These are phyloP conservation scores for Neurospora sp. DNA, from an alignment of 495 filamentous ascomycete genomes.

Conservation along the genomic window DNA sequence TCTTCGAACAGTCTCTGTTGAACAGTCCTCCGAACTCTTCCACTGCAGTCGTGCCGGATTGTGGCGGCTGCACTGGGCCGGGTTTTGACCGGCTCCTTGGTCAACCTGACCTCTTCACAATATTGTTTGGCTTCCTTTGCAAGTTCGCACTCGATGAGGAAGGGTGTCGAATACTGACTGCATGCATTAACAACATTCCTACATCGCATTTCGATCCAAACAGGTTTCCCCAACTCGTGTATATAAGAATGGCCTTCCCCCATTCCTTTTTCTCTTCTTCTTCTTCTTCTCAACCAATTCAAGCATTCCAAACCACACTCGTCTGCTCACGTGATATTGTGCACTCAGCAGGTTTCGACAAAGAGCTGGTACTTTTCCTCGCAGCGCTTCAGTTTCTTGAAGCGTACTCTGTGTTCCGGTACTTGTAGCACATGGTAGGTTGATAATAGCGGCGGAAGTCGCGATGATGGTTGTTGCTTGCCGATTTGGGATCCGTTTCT, in stretches of 20 bases:
- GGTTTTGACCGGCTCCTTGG: neutral
- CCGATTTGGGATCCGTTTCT: neutral
- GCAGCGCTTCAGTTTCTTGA: neutral
- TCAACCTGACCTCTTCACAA: neutral
- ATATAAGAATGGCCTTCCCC: too few relatives aligned
- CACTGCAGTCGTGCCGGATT: neutral
- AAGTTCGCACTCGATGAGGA: neutral
- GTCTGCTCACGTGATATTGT: too few relatives aligned
- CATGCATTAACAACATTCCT: too few relatives aligned
- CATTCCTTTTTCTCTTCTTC: too few relatives aligned
- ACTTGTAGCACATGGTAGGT: neutral
- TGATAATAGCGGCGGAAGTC: neutral
- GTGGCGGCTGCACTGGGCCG: neutral
- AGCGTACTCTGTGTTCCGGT: neutral
- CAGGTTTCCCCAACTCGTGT: too few relatives aligned
- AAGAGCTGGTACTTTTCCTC: neutral
- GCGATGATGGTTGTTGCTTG: neutral
- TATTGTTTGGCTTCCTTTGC: neutral
- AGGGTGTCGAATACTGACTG: neutral
- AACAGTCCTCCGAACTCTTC: neutral
- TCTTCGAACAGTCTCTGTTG: neutral
- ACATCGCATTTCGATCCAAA: too few relatives aligned
- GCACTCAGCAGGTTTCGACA: too few relatives aligned
- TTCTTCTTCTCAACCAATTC: too few relatives aligned
- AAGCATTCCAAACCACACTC: too few relatives aligned